A percentile compares a stretch with the other conserved stretches of the same genome.
Conservation (phyloP, 805 yeast genomes). For the Saturnispora bothae region DNA sequence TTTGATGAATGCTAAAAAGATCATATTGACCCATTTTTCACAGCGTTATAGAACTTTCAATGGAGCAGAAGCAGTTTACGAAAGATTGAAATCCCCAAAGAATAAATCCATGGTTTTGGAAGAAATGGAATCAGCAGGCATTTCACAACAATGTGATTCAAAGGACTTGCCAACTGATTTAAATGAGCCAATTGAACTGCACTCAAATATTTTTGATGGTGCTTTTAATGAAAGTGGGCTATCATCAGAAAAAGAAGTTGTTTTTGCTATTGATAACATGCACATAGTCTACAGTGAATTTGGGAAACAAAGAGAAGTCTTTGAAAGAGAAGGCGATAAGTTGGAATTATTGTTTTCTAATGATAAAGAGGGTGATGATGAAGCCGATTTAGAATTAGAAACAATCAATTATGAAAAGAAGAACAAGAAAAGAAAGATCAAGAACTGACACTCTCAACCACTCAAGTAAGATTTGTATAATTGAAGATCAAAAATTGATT, state of each 20-base stretch:
- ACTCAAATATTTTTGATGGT: constrained; percentile 19
- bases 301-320: constrained; percentile 23
- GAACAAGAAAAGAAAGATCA: constrained; percentile 4
- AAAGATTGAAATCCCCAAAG: constrained; percentile 15
- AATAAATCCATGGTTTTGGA: constrained; percentile 10
- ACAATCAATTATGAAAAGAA: not conserved
- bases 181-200: constrained; percentile 14
- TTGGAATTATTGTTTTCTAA: constrained; percentile 19
- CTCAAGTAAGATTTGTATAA: no score
- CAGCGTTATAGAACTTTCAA: constrained; percentile 65
- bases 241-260: constrained; percentile 25
- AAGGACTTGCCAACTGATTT: constrained; percentile 11
- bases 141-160: constrained; percentile 7
- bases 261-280: constrained; percentile 62
- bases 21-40: constrained; percentile 84
- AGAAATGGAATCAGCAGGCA: constrained; percentile 15
- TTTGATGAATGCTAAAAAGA: constrained; percentile 59
- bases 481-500: no score
- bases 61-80: constrained; percentile 19
- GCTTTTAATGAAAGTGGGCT: constrained; percentile 10
- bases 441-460: no score
- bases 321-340: constrained; percentile 23
- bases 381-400: not conserved
- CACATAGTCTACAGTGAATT: constrained; percentile 36
- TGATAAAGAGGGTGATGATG: constrained; percentile 17